These are phyloP conservation scores for Middelhovenomyces tepae DNA, from an alignment of 805 yeast species.

Conservation along the genomic window DNA sequence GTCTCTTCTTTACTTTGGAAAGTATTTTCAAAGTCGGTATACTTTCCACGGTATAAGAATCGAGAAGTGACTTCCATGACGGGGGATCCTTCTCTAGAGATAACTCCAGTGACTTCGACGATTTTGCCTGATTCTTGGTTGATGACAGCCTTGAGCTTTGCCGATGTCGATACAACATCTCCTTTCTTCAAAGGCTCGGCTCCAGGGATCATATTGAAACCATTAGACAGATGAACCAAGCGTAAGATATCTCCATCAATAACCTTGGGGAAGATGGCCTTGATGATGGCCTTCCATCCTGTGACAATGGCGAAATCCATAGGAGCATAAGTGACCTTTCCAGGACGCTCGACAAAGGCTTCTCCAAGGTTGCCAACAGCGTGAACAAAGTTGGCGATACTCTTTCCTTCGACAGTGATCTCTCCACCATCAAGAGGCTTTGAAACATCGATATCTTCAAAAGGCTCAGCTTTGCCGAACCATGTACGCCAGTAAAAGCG, in stretches of 20 bases:
- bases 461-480: constrained; percentile 66
- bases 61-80: constrained; percentile 92
- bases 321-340: constrained; percentile 74
- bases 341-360: constrained; percentile 82
- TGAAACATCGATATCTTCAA: constrained; percentile 57
- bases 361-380: constrained; percentile 97
- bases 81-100: constrained; percentile 64
- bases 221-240: constrained; percentile 90
- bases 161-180: constrained; percentile 73
- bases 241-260: constrained; percentile 95
- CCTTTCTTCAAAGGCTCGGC: constrained; percentile 84
- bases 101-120: constrained; percentile 89
- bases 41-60: constrained; percentile 92
- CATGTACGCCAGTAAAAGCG: constrained; percentile 96
- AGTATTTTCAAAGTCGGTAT: constrained; percentile 81
- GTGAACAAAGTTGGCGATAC: constrained; percentile 86
- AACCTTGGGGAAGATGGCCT: constrained; percentile 92
- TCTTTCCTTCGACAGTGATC: constrained; percentile 60
- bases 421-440: constrained; percentile 62
- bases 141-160: constrained; percentile 78
- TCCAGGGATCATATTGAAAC: constrained; percentile 87
- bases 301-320: constrained; percentile 98
- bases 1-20: constrained; percentile 82
- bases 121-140: constrained; percentile 91
- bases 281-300: constrained; percentile 97